These are phyloP conservation scores for Xylaria sp. DNA, from an alignment of 2,329 filamentous ascomycete species.

Conservation along the genomic window DNA sequence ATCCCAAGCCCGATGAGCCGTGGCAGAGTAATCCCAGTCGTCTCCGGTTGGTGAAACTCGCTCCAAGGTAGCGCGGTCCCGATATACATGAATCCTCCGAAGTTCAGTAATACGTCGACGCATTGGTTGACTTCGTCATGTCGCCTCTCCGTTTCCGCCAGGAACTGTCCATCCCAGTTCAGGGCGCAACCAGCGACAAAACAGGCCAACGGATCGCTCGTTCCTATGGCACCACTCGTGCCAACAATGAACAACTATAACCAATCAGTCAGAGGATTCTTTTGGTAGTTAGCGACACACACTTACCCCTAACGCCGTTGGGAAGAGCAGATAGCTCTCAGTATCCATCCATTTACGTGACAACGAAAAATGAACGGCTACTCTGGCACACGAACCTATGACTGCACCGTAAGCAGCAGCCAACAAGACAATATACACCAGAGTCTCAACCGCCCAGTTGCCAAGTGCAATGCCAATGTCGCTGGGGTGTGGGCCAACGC, in stretches of 20 bases:
- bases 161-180: constrained; percentile 59
- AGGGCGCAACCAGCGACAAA: constrained; percentile 54
- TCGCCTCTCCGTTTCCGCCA: constrained; percentile 48
- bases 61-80: constrained; percentile 52
- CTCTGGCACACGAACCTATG: constrained; percentile 44
- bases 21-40: constrained; percentile 47
- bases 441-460: constrained; percentile 56
- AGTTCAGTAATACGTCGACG: constrained; percentile 55
- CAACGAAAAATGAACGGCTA: constrained; percentile 41
- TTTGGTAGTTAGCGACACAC: neutral
- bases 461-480: constrained; percentile 47
- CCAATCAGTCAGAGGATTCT: neutral
- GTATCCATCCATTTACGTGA: constrained; percentile 49
- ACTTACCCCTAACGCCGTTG: constrained; percentile 43
- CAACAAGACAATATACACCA: constrained; percentile 54
- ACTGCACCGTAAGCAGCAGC: constrained; percentile 48
- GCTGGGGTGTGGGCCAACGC: constrained; percentile 46
- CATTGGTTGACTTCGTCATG: constrained; percentile 58
- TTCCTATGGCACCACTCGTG: constrained; percentile 52
- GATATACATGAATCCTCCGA: constrained; percentile 56
- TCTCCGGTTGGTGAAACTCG: constrained; percentile 47
- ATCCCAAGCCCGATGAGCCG: constrained; percentile 48
- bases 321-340: constrained; percentile 49
- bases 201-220: constrained; percentile 56
- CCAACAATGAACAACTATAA: constrained; percentile 51